A percentile compares a stretch with the other conserved stretches of the same genome.
These are phyloP conservation scores for Mycosphaerella arachidis DNA, from an alignment of 2,329 filamentous ascomycete species.

Conservation along the genomic window DNA sequence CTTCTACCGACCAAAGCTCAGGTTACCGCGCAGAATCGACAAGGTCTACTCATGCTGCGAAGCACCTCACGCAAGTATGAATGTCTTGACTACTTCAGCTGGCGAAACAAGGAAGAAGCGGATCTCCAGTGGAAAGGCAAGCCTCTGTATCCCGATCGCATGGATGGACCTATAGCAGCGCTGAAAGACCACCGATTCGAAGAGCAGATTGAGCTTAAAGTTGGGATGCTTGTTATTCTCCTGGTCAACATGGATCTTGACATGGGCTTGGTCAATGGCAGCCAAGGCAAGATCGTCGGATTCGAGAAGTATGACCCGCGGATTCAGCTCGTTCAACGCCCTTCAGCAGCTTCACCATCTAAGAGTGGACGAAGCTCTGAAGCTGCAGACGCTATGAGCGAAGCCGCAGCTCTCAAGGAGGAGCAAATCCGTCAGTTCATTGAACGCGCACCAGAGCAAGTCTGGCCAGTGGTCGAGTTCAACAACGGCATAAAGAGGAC, in stretches of 20 bases:
- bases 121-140: conserved; percentile 8
- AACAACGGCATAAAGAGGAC: conserved; percentile 44
- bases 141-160: conserved; percentile 6
- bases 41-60: neutral
- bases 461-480: conserved; percentile 53
- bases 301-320: conserved; percentile 44
- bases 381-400: conserved; percentile 27
- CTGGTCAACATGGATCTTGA: conserved; percentile 47
- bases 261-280: conserved; percentile 45
- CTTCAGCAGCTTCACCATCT: conserved; percentile 37
- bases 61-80: neutral
- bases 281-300: conserved; percentile 44
- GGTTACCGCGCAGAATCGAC: neutral
- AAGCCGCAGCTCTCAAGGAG: conserved; percentile 37
- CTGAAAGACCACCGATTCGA: conserved; percentile 44
- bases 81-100: conserved; percentile 4
- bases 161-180: conserved; percentile 15
- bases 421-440: conserved; percentile 40
- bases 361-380: conserved; percentile 34
- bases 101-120: conserved; percentile 15
- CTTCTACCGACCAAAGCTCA: neutral
- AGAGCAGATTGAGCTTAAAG: conserved; percentile 44
- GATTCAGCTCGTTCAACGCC: conserved; percentile 47
- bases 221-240: conserved; percentile 51
- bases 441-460: conserved; percentile 19